Conservation (phyloP, 2,329 filamentous ascomycete genomes). For the Hymenoscyphus linearis region DNA sequence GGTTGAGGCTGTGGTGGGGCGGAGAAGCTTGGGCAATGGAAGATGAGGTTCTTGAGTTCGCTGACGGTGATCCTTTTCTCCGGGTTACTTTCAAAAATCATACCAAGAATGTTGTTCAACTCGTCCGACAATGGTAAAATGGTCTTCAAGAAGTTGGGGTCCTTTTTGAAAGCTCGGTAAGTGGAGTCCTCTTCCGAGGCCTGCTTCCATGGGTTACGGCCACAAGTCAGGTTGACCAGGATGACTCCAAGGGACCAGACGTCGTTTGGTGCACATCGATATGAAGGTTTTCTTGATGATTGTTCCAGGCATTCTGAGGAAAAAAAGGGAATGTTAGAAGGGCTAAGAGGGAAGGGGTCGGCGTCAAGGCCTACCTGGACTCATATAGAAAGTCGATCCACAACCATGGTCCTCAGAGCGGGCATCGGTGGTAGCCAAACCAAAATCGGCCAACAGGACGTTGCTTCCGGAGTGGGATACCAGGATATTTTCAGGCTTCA, state of each 20-base stretch:
- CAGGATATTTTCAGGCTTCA: constrained; percentile 97
- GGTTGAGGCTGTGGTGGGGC: constrained; percentile 16
- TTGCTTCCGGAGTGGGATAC: constrained; percentile 84
- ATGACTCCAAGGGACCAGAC: constrained; percentile 98
- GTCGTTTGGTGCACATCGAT: constrained; percentile 91
- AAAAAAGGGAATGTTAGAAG: constrained; percentile 31
- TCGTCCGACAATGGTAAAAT: constrained; percentile 89
- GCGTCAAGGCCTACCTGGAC: constrained; percentile 68
- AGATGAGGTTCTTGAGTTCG: constrained; percentile 72
- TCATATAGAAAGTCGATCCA: constrained; percentile 99
- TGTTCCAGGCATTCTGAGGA: constrained; percentile 80
- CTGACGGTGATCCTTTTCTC: constrained; percentile 73
- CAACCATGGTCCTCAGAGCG: constrained; percentile 93
- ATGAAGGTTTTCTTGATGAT: constrained; percentile 67
- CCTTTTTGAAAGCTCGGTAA: constrained; percentile 84
- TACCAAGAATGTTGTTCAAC: constrained; percentile 78
- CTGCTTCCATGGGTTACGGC: constrained; percentile 98
- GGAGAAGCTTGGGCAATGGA: constrained; percentile 50
- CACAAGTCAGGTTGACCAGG: constrained; percentile 93
- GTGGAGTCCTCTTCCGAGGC: constrained; percentile 91
- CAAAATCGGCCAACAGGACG: constrained; percentile 96
- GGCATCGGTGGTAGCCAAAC: constrained; percentile 79
- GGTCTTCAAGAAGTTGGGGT: constrained; percentile 80
- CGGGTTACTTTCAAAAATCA: constrained; percentile 84
- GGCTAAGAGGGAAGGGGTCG: constrained; percentile 14